These are phyloP conservation scores for Solanum tarijense DNA, from an alignment of 257 asterid species.

Conservation along the genomic window DNA sequence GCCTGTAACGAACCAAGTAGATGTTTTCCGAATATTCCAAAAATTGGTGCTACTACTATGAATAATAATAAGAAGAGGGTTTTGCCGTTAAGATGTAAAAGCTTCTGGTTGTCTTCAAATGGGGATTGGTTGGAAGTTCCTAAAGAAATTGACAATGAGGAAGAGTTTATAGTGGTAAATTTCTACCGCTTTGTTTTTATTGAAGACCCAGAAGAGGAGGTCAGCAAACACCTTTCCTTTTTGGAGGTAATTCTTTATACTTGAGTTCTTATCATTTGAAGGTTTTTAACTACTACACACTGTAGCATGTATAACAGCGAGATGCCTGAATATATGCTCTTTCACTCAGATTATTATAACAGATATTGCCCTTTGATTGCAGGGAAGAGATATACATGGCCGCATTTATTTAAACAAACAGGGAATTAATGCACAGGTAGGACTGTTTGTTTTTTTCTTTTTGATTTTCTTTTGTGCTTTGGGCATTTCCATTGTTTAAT, in stretches of 20 bases:
- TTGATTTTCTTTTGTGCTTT: not conserved
- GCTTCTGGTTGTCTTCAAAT: conserved; percentile 12
- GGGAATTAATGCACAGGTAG: conserved; percentile 96
- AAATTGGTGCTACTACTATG: conserved; percentile 1
- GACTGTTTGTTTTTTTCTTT: not conserved
- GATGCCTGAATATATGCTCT: not conserved
- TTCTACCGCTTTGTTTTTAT: conserved; percentile 63
- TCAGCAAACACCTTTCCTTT: conserved; percentile 69
- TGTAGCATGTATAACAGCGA: not conserved
- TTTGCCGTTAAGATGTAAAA: conserved; percentile 5
- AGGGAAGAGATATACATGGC: conserved; percentile 84
- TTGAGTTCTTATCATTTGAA: not conserved
- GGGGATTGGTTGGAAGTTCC: conserved; percentile 20
- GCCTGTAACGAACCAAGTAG: not conserved
- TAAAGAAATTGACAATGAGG: conserved; percentile 22
- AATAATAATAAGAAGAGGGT: conserved; percentile 10
- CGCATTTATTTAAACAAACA: conserved; percentile 89
- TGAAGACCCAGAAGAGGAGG: conserved; percentile 55
- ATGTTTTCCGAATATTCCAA: conserved; percentile 5
- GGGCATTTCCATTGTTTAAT: not conserved
- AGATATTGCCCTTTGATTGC: not conserved
- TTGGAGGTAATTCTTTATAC: conserved; percentile 41
- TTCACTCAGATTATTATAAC: conserved; percentile 8
- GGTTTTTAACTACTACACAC: not conserved
- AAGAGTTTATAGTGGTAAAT: conserved; percentile 72